phyloP scores from a whole-genome alignment of 208 protist genomes.

The Leptomonas seymouri region DNA sequence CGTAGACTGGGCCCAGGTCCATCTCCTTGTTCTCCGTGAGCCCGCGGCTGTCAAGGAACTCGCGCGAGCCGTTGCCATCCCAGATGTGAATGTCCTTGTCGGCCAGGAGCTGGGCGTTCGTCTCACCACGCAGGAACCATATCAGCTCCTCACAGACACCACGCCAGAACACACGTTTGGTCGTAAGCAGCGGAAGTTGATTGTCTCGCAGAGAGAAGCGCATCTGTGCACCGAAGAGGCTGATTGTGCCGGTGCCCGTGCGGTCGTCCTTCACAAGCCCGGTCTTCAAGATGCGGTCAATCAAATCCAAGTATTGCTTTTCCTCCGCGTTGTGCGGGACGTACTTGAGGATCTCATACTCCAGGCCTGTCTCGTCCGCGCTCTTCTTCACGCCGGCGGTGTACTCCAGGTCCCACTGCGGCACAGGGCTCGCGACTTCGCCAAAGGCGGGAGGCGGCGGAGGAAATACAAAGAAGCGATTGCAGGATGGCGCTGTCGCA shows the following conservation, averaged over 20 bases:
- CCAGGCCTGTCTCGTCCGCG: conserved; percentile 19
- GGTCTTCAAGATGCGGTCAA: conserved; percentile 75
- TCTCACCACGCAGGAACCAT: conserved; percentile 98
- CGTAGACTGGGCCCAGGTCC: conserved; percentile 98
- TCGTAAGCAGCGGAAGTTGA: conserved; percentile 97
- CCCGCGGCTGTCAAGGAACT: conserved; percentile 96
- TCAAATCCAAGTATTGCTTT: conserved; percentile 93
- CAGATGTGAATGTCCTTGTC: conserved; percentile 97
- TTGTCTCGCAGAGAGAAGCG: conserved; percentile 95
- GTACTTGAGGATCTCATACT: conserved; percentile 79
- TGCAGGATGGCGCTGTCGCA: conserved; percentile 45
- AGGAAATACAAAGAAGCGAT: conserved; percentile 65
- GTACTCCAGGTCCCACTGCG: conserved; percentile 52
- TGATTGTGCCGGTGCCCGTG: conserved; percentile 96
- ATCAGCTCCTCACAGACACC: conserved; percentile 98
- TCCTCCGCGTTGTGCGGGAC: conserved; percentile 89
- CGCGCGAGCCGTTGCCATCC: conserved; percentile 97
- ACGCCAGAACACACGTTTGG: conserved; percentile 98
- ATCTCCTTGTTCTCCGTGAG: conserved; percentile 93
- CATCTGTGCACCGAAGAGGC: conserved; percentile 97
- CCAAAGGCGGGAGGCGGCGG: conserved; percentile 14
- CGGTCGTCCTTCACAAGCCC: conserved; percentile 92
- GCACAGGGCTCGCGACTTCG: background rate
- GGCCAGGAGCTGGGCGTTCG: conserved; percentile 92
- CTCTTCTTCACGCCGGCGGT: conserved; percentile 38